phyloP scores from a whole-genome alignment of 1,284 basidiomycete genomes.

The Fomitiporia mediterranea region DNA sequence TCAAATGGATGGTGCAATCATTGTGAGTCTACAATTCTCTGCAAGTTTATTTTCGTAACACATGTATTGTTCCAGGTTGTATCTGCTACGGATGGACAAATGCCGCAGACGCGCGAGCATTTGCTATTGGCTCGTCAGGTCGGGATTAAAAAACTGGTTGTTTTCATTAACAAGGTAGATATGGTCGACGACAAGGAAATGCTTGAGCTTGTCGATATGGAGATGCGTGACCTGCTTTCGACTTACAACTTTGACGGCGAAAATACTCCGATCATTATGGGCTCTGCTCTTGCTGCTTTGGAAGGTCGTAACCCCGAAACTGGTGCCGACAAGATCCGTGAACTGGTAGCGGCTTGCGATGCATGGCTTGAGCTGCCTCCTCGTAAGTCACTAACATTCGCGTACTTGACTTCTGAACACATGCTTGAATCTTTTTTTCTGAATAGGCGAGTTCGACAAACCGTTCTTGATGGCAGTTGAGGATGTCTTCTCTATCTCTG shows the following conservation, averaged over 20 bases:
- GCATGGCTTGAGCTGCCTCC: slow-evolving; percentile 92
- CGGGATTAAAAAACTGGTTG: slow-evolving; percentile 96
- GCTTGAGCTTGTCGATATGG: slow-evolving; percentile 99
- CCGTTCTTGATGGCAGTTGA: slow-evolving; percentile 97
- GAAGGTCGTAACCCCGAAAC: slow-evolving; percentile 80
- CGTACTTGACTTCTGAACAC: neutral
- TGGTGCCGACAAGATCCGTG: slow-evolving; percentile 79
- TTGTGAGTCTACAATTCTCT: slow-evolving; percentile 37
- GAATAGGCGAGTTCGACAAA: slow-evolving; percentile 88
- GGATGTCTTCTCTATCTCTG: slow-evolving; percentile 98
- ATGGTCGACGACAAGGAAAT: slow-evolving; percentile 96
- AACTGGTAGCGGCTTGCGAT: slow-evolving; percentile 88
- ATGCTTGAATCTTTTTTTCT: slow-evolving; percentile 3
- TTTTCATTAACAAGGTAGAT: slow-evolving; percentile 99
- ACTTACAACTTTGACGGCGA: slow-evolving; percentile 97
- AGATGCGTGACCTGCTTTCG: slow-evolving; percentile 96
- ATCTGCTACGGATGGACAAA: slow-evolving; percentile 98
- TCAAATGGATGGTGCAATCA: slow-evolving; percentile 97
- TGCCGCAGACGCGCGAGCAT: slow-evolving; percentile 99
- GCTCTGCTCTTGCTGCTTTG: slow-evolving; percentile 92
- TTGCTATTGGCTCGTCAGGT: slow-evolving; percentile 96
- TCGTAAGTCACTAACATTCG: slow-evolving; percentile 49
- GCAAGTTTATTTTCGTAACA: neutral
- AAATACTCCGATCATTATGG: slow-evolving; percentile 94
- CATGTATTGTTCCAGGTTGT: slow-evolving; percentile 52